These are phyloP conservation scores for Fusarium udum DNA, from an alignment of 2,329 filamentous ascomycete genomes.

Conservation along the genomic window DNA sequence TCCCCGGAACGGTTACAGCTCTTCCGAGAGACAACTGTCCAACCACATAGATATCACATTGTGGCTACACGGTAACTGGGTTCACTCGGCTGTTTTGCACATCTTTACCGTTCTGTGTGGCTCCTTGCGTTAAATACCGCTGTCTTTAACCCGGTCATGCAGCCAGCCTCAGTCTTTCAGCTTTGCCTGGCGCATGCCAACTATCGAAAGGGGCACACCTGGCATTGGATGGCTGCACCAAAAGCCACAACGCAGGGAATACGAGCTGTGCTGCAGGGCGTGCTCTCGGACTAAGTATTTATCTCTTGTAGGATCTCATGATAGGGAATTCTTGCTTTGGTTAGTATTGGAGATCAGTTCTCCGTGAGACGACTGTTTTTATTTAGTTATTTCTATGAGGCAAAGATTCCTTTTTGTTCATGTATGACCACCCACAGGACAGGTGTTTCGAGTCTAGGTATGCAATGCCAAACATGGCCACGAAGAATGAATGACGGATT, in stretches of 20 bases:
- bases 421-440: not conserved
- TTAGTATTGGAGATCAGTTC: not conserved
- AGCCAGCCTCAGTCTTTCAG: slow-evolving; percentile 25
- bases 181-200: slow-evolving; percentile 6
- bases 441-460: no score
- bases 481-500: not conserved
- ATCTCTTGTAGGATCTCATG: not conserved
- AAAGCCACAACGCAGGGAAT: slow-evolving; percentile 15
- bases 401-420: no score
- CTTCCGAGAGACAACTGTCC: not conserved
- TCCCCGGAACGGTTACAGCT: not conserved
- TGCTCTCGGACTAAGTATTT: not conserved
- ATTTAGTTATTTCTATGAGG: not conserved
- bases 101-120: not conserved
- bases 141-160: not conserved
- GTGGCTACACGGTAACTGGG: not conserved
- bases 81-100: not conserved
- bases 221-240: not conserved
- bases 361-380: not conserved
- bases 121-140: not conserved
- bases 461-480: not conserved
- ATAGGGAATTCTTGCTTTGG: not conserved
- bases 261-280: not conserved
- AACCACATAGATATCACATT: not conserved
- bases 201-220: not conserved